Percentiles rank a stretch among this genome's conserved stretches.
Evolutionary conservation across 768 basidiomycete species (phyloP).

Genomic region (Rhizopogon roseolus): DNA sequence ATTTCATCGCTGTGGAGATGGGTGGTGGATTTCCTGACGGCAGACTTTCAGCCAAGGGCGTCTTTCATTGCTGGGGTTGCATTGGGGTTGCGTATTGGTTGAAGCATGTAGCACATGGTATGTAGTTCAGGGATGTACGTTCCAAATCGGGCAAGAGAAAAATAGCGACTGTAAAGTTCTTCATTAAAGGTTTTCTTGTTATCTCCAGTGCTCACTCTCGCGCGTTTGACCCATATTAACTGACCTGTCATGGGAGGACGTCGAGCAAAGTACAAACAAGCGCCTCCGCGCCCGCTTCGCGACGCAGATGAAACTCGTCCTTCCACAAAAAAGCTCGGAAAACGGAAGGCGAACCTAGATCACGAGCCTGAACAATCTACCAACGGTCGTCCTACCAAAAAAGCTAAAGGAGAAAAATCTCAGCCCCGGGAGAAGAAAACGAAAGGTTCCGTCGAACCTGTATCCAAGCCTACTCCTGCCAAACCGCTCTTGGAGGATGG

Average conservation of each 20-base stretch:
- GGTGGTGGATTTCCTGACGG: constrained; percentile 77
- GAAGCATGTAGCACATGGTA: constrained; percentile 9
- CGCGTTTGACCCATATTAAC: constrained; percentile 10
- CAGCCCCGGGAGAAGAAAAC: background rate
- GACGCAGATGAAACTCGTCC: constrained; percentile 31
- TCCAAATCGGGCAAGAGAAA: constrained; percentile 21
- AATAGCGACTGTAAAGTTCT: constrained; percentile 8
- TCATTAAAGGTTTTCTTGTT: constrained; percentile 7
- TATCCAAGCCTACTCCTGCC: constrained; percentile 46
- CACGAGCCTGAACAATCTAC: constrained; percentile 19
- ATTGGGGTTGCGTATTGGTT: constrained; percentile 81
- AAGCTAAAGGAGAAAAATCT: constrained; percentile 23
- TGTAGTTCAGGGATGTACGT: constrained; percentile 3
- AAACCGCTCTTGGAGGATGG: constrained; percentile 25
- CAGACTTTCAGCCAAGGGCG: constrained; percentile 89
- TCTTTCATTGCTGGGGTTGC: constrained; percentile 82
- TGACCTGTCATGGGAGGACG: constrained; percentile 69
- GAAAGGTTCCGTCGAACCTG: constrained; percentile 13
- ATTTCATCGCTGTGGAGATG: constrained; percentile 61
- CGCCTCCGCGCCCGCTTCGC: constrained; percentile 53
- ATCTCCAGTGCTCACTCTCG: background rate
- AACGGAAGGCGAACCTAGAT: constrained; percentile 60
- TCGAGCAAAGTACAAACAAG: constrained; percentile 82
- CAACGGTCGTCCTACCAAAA: constrained; percentile 29
- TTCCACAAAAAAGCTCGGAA: constrained; percentile 58